These are phyloP conservation scores for Geranium brycei DNA, from an alignment of 345 rosid species.

Conservation along the genomic window DNA sequence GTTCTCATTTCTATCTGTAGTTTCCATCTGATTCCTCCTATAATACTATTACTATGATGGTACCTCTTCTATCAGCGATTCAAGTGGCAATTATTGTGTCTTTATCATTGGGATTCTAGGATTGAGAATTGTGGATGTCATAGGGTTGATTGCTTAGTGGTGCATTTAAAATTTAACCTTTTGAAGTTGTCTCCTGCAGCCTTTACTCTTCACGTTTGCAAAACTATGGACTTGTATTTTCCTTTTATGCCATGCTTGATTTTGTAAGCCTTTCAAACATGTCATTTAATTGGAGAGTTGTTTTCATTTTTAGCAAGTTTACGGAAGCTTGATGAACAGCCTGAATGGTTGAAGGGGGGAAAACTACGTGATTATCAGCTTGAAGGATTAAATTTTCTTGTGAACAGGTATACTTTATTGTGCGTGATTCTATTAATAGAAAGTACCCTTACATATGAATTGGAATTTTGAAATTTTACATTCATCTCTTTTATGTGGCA, in stretches of 20 bases:
- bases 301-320: slow-evolving; percentile 46
- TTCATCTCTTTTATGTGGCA: slow-evolving; percentile 18
- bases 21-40: no score
- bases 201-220: background rate
- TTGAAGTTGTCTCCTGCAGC: no score
- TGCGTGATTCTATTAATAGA: background rate
- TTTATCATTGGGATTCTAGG: no score
- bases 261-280: background rate
- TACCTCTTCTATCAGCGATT: no score
- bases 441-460: background rate
- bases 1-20: no score
- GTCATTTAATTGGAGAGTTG: slow-evolving; percentile 1
- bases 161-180: no score
- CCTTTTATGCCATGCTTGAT: background rate
- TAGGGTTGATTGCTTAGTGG: background rate
- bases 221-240: background rate
- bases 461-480: background rate
- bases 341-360: slow-evolving; percentile 93
- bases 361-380: slow-evolving; percentile 97
- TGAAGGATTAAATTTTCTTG: slow-evolving; percentile 94
- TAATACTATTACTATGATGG: no score
- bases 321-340: slow-evolving; percentile 97
- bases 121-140: background rate
- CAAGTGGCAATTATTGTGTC: no score
- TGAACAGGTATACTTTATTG: slow-evolving; percentile 59